phyloP scores from a whole-genome alignment of 2,329 filamentous ascomycete species.

The Bipolaris victoriae region DNA sequence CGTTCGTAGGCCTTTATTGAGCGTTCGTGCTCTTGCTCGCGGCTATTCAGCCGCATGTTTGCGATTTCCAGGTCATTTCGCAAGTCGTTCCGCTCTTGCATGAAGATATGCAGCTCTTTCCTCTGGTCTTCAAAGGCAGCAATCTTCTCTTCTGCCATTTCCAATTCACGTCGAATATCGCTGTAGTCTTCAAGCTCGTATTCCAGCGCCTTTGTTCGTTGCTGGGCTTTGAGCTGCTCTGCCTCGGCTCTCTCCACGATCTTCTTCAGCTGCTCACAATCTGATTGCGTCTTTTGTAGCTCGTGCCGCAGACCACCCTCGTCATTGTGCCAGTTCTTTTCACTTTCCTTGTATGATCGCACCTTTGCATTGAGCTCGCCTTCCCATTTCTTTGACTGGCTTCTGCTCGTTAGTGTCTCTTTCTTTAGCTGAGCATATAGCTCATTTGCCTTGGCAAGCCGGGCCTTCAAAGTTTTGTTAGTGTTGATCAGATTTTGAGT shows the following conservation, averaged over 20 bases:
- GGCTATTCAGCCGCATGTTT: conserved; percentile 62
- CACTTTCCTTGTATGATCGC: conserved; percentile 70
- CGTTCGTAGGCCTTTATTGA: conserved; percentile 56
- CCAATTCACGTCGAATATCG: conserved; percentile 40
- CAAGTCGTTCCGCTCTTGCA: conserved; percentile 64
- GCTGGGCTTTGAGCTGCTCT: conserved; percentile 62
- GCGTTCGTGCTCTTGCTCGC: conserved; percentile 59
- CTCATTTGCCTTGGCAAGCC: conserved; percentile 75
- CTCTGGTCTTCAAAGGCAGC: conserved; percentile 37
- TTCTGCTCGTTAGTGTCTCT: conserved; percentile 73
- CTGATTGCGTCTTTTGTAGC: conserved; percentile 62
- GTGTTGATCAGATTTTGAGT: conserved; percentile 80
- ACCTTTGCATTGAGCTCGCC: conserved; percentile 71
- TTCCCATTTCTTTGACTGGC: conserved; percentile 79
- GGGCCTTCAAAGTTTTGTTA: conserved; percentile 74
- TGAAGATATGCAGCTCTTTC: conserved; percentile 58
- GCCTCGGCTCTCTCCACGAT: conserved; percentile 73
- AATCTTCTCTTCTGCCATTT: conserved; percentile 43
- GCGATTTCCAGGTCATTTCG: conserved; percentile 65
- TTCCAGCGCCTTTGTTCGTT: conserved; percentile 61
- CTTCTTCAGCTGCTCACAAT: conserved; percentile 68
- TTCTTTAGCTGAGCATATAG: conserved; percentile 72
- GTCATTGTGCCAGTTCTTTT: conserved; percentile 67
- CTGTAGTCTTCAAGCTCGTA: conserved; percentile 69
- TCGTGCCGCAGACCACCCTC: conserved; percentile 64